Conservation (phyloP, 129 eudicot species). For the Dittrichia graveolens region DNA sequence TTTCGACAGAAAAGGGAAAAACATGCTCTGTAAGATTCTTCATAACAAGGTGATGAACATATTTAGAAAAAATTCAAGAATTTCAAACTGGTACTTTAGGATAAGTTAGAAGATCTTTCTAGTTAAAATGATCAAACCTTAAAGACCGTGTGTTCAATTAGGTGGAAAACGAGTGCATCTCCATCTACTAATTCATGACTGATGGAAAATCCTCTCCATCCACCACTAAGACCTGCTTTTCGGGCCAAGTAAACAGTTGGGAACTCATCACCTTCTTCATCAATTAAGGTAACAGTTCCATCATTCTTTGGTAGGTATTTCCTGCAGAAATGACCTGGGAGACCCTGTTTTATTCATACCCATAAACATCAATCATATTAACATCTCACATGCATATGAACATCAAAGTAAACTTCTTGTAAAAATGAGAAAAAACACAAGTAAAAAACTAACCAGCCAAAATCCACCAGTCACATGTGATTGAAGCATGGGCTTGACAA, state of each 20-base stretch:
- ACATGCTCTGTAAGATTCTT: neutral
- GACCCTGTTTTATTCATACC: conserved; percentile 46
- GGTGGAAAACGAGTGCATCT: conserved; percentile 79
- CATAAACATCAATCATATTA: conserved; percentile 8
- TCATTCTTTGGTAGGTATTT: conserved; percentile 55
- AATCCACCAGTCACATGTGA: conserved; percentile 90
- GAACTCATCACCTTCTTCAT: conserved; percentile 71
- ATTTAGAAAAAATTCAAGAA: neutral
- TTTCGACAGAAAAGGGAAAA: neutral
- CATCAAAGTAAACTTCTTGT: neutral
- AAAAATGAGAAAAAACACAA: neutral
- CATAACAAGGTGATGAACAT: no score
- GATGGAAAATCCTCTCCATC: conserved; percentile 81
- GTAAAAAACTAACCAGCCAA: conserved; percentile 64
- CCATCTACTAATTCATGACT: conserved; percentile 75
- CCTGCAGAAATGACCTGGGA: conserved; percentile 64
- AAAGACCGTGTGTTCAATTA: conserved; percentile 40
- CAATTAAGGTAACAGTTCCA: conserved; percentile 55
- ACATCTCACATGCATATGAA: neutral
- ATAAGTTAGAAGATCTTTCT: conserved; percentile 11
- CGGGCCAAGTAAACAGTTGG: conserved; percentile 56
- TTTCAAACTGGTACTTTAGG: neutral
- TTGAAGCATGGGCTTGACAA: conserved; percentile 76
- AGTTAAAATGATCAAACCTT: conserved; percentile 45
- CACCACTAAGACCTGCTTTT: conserved; percentile 74